These are phyloP conservation scores for Geotrichum reessii DNA, from an alignment of 1,139 yeast species.

Conservation along the genomic window DNA sequence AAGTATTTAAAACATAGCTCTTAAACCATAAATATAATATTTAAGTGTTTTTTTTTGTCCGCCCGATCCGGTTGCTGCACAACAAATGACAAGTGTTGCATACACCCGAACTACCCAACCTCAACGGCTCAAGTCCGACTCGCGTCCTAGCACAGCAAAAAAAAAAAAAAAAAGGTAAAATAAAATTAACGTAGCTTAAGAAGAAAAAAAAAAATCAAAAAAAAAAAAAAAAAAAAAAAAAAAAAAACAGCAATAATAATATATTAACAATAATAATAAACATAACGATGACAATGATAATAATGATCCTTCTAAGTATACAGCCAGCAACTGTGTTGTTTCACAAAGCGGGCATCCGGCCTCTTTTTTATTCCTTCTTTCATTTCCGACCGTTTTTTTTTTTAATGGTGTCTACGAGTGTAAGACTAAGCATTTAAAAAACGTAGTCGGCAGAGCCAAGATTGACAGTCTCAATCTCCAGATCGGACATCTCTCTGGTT, in stretches of 20 bases:
- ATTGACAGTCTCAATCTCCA: conserved; percentile 67
- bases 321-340: background rate
- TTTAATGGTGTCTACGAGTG: background rate
- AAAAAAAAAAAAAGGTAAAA: too few species aligned
- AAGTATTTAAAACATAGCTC: background rate
- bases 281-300: background rate
- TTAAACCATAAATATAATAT: background rate
- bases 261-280: background rate
- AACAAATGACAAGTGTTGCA: background rate
- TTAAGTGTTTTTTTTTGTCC: background rate
- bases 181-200: background rate
- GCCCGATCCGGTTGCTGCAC: background rate
- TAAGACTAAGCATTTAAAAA: conserved; percentile 19
- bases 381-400: background rate
- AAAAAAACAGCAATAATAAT: background rate
- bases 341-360: background rate
- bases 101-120: background rate
- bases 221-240: background rate
- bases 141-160: background rate
- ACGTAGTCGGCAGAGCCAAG: conserved; percentile 65
- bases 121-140: background rate
- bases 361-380: background rate
- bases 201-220: background rate
- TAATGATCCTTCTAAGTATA: background rate
- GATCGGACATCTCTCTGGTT: conserved; percentile 53